These are phyloP conservation scores for Astragalus membranaceus DNA, from an alignment of 306 rosid species.

Conservation along the genomic window DNA sequence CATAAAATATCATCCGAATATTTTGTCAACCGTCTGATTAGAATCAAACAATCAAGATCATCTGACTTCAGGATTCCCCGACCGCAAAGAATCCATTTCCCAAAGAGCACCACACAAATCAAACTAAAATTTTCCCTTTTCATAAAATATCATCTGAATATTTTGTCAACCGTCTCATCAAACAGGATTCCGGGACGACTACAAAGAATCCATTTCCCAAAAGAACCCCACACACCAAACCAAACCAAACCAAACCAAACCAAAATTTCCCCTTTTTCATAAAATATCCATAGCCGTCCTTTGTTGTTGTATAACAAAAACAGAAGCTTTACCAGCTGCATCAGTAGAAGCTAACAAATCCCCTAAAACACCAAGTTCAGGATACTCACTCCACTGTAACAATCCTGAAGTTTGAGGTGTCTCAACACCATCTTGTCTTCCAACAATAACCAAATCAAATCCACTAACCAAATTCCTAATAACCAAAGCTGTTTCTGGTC, in stretches of 20 bases:
- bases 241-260: too few relatives aligned
- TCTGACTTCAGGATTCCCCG: too few relatives aligned
- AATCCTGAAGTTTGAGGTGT: constrained; percentile 45
- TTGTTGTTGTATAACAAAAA: constrained; percentile 58
- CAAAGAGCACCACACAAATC: too few relatives aligned
- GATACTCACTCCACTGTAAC: constrained; percentile 63
- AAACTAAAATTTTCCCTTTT: not conserved
- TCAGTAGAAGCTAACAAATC: constrained; percentile 54
- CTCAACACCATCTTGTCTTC: constrained; percentile 40
- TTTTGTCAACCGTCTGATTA: too few relatives aligned
- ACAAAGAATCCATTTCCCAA: too few relatives aligned
- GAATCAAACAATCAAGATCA: too few relatives aligned
- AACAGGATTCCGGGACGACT: too few relatives aligned
- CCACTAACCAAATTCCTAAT: constrained; percentile 22
- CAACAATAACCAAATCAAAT: constrained; percentile 51
- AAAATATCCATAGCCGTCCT: constrained; percentile 4
- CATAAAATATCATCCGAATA: too few relatives aligned
- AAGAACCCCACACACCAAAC: too few relatives aligned
- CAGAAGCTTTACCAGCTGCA: constrained; percentile 38
- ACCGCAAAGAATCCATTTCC: too few relatives aligned
- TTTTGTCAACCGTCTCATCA: too few relatives aligned
- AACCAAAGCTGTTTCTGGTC: constrained; percentile 33
- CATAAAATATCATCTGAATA: not conserved
- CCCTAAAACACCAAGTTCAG: constrained; percentile 60
- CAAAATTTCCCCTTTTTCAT: not conserved